Conservation (phyloP, 495 filamentous ascomycete genomes). For the Penicilliopsis zonata region DNA sequence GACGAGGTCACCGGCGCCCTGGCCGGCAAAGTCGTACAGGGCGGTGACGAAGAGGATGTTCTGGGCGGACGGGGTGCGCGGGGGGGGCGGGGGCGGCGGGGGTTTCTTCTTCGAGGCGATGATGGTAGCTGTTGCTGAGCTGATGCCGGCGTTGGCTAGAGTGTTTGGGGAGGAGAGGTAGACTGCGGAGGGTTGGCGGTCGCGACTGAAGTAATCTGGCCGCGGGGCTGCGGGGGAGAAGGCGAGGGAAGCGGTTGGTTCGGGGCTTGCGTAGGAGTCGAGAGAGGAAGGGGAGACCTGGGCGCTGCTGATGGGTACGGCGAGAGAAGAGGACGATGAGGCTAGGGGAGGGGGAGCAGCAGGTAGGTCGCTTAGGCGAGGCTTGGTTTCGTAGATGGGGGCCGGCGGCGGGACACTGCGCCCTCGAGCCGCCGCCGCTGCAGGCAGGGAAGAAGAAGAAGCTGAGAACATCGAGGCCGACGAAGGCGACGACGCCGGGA, state of each 20-base stretch:
- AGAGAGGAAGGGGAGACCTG: slow-evolving; percentile 5
- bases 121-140: slow-evolving; percentile 13
- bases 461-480: not conserved
- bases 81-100: slow-evolving; percentile 56
- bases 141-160: slow-evolving; percentile 11
- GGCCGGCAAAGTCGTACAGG: slow-evolving; percentile 66
- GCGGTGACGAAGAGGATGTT: slow-evolving; percentile 62
- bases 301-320: slow-evolving; percentile 2
- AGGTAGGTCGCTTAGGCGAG: slow-evolving; percentile 7
- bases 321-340: slow-evolving; percentile 5
- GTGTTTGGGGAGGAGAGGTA: slow-evolving; percentile 9
- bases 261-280: slow-evolving; percentile 2
- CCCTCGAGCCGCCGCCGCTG: slow-evolving; percentile 3
- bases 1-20: slow-evolving; percentile 60
- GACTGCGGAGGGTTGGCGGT: slow-evolving; percentile 21
- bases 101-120: slow-evolving; percentile 51
- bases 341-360: slow-evolving; percentile 6
- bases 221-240: slow-evolving; percentile 17
- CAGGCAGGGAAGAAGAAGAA: slow-evolving; percentile 7
- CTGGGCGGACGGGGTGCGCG: slow-evolving; percentile 14
- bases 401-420: slow-evolving; percentile 1
- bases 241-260: slow-evolving; percentile 2
- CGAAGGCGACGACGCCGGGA: slow-evolving; percentile 5
- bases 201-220: slow-evolving; percentile 41
- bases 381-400: slow-evolving; percentile 13